phyloP scores from a whole-genome alignment of 2,329 filamentous ascomycete species.

The Phaeoacremonium minimum region DNA sequence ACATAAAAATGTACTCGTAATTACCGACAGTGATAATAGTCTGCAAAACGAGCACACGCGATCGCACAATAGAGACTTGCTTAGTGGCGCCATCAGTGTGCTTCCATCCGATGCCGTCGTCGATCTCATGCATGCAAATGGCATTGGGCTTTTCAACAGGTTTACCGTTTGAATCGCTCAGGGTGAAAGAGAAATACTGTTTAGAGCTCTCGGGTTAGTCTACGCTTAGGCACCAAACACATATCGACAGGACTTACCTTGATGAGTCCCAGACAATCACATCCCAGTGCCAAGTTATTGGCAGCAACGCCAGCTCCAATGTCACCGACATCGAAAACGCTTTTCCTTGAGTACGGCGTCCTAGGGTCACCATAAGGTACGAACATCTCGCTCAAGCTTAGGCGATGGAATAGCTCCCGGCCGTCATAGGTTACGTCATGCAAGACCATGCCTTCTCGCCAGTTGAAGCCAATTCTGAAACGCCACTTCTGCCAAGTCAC shows the following conservation, averaged over 20 bases:
- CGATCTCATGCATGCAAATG: slow-evolving; percentile 52
- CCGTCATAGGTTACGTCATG: slow-evolving; percentile 67
- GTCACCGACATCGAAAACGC: slow-evolving; percentile 70
- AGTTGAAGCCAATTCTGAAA: slow-evolving; percentile 56
- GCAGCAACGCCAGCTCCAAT: slow-evolving; percentile 62
- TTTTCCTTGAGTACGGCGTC: slow-evolving; percentile 62
- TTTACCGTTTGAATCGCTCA: slow-evolving; percentile 42
- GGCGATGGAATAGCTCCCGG: slow-evolving; percentile 60
- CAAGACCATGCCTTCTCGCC: slow-evolving; percentile 48
- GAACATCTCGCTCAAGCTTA: slow-evolving; percentile 66
- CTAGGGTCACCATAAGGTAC: slow-evolving; percentile 66
- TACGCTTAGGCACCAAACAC: no score
- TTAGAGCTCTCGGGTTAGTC: no score
- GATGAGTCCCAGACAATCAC: slow-evolving; percentile 66
- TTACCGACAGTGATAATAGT: slow-evolving; percentile 54
- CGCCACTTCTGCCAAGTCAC: slow-evolving; percentile 31
- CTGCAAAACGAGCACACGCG: slow-evolving; percentile 48
- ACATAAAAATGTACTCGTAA: slow-evolving; percentile 43
- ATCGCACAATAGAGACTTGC: slow-evolving; percentile 43
- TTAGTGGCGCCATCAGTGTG: slow-evolving; percentile 49
- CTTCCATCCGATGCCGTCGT: slow-evolving; percentile 55
- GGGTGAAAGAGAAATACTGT: slow-evolving; percentile 57
- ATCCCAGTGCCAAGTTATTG: slow-evolving; percentile 66
- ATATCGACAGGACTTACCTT: slow-evolving; percentile 50
- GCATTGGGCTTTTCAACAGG: slow-evolving; percentile 41